These are phyloP conservation scores for Vararia minispora DNA, from an alignment of 768 basidiomycete genomes.

Conservation along the genomic window DNA sequence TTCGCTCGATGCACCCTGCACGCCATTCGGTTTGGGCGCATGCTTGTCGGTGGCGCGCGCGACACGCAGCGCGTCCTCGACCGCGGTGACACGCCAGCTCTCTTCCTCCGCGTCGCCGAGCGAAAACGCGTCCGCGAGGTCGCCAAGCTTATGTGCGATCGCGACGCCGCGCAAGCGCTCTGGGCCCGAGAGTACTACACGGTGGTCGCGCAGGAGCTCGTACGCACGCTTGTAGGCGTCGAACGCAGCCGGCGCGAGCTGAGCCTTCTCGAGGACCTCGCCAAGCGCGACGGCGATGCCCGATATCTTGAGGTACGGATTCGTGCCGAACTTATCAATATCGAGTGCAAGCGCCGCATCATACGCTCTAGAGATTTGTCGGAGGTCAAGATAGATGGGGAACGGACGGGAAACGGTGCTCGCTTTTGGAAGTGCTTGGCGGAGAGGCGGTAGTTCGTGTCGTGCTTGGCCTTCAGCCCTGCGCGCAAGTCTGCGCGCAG, in stretches of 20 bases:
- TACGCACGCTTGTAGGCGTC: constrained; percentile 16
- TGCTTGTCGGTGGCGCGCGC: constrained; percentile 23
- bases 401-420: constrained; percentile 20
- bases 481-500: constrained; percentile 53
- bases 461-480: constrained; percentile 51
- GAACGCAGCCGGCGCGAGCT: constrained; percentile 21
- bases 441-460: constrained; percentile 41
- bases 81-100: constrained; percentile 31
- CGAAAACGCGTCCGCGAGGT: constrained; percentile 25
- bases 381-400: neutral
- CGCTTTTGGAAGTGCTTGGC: constrained; percentile 40
- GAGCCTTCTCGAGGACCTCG: constrained; percentile 37
- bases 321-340: constrained; percentile 22
- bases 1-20: constrained; percentile 3
- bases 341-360: constrained; percentile 38
- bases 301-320: constrained; percentile 54
- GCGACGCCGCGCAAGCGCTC: constrained; percentile 35
- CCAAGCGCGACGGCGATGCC: constrained; percentile 56
- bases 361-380: constrained; percentile 36
- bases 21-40: neutral
- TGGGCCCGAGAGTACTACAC: constrained; percentile 18
- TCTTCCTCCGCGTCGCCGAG: constrained; percentile 29
- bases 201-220: constrained; percentile 17
- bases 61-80: constrained; percentile 30
- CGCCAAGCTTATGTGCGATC: constrained; percentile 34